Conservation (phyloP, 192 early-diverging fungal species). For the Borealophlyctis nickersoniae region DNA sequence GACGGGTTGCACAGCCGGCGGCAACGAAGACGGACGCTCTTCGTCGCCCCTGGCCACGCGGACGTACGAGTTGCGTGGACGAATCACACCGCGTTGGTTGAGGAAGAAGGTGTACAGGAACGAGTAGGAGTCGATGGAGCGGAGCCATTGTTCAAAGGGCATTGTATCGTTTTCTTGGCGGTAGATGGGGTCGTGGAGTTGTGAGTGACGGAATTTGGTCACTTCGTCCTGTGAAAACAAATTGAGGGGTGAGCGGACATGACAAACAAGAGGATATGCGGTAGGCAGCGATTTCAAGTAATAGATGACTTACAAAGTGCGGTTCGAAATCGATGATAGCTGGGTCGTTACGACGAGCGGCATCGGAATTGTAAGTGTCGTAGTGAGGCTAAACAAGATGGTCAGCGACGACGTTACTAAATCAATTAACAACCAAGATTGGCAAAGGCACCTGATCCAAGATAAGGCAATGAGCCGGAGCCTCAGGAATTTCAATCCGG, state of each 20-base stretch:
- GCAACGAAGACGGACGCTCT: too few relatives aligned
- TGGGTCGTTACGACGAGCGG: slow-evolving; percentile 11
- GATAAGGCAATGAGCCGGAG: slow-evolving; percentile 83
- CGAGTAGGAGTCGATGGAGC: slow-evolving; percentile 37
- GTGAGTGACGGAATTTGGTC: slow-evolving; percentile 20
- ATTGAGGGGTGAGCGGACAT: too few relatives aligned
- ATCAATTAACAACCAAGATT: background rate
- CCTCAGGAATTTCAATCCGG: slow-evolving; percentile 95
- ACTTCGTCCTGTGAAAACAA: slow-evolving; percentile 7
- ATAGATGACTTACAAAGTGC: slow-evolving; percentile 5
- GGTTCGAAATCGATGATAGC: slow-evolving; percentile 14
- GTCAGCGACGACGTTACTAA: background rate
- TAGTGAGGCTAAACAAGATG: slow-evolving; percentile 13
- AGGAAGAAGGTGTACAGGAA: slow-evolving; percentile 52
- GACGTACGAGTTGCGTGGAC: slow-evolving; percentile 20
- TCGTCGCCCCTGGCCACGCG: background rate
- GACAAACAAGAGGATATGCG: too few relatives aligned
- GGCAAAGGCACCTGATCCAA: slow-evolving; percentile 62
- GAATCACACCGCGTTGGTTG: slow-evolving; percentile 41
- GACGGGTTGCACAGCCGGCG: background rate
- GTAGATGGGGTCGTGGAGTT: slow-evolving; percentile 28
- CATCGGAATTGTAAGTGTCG: slow-evolving; percentile 33
- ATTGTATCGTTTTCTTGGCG: slow-evolving; percentile 21
- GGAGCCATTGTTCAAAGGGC: slow-evolving; percentile 39
- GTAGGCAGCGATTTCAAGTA: background rate